Evolutionary conservation across 2,329 filamentous ascomycete species (phyloP), one percentile per base, ranked within the genome.

Genomic region (Xylariaceae sp.): DNA sequence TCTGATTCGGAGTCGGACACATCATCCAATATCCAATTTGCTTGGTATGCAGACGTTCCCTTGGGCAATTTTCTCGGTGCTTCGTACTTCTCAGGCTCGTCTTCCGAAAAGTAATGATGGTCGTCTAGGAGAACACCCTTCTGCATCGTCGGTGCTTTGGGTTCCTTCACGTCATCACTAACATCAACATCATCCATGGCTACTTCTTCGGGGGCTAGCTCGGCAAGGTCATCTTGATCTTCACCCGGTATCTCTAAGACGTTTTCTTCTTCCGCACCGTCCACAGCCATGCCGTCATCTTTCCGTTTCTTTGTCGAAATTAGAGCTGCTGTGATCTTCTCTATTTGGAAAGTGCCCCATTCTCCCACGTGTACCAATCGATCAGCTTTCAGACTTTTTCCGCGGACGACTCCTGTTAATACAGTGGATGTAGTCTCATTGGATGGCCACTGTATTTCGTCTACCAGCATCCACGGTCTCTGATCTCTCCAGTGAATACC

Each of bases 41-140:
- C 85, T 76, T 99, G 95, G 74, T 97, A 98, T 53, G 88, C 86
- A 34, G 95, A 98, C 2, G 95, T 99, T 62, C 95, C 95, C 74
- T 88, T 91, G 1, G 95, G 95, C 19, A 99, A 76, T 61, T 86
- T 86, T 75, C 88, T 95, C 6, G 91, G 90, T 28, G 78, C 76
- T 31, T 81, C 75, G 16, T 86, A 78, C 50, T 86, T 80, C 37
- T 83, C 80, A 5, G 81, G 79, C 50, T 95, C 89, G 43, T 95
- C 92, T 39, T 98, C 94, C 0, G 93, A 93, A 71, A 98, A 99
- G 74, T 99, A 99, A 72, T 98, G 94, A 73, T 99, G 94, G 65
- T 98, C 94, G 65, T 99, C 95, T 8, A 99, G 81, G 36, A 99
- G 78, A 1, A 99, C 95, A 63, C 94, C 95, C 76, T 94, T 96